phyloP scores from a whole-genome alignment of 2,329 filamentous ascomycete genomes.

The Ophiosphaerella herpotricha region DNA sequence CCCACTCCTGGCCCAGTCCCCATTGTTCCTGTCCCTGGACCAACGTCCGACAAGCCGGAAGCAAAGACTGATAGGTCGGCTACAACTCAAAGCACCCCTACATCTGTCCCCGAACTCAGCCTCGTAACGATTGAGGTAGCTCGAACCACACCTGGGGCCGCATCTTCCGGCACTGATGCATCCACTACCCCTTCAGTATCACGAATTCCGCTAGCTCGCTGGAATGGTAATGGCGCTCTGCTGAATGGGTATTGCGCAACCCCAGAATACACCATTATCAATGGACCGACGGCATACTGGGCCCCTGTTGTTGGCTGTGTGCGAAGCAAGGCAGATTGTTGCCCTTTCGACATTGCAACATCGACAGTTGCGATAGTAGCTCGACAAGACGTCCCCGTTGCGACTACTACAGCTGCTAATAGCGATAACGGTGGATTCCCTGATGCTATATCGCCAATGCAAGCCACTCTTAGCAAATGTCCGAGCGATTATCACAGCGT shows the following conservation, averaged over 20 bases:
- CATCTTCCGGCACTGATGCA: neutral
- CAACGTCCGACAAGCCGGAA: slow-evolving; percentile 3
- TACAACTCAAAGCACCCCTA: slow-evolving; percentile 2
- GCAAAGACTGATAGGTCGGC: neutral
- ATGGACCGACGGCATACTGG: slow-evolving; percentile 20
- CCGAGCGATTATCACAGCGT: slow-evolving; percentile 19
- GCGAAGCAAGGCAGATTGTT: slow-evolving; percentile 16
- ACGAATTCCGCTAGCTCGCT: slow-evolving; percentile 11
- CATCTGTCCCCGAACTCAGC: slow-evolving; percentile 13
- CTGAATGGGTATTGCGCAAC: slow-evolving; percentile 19
- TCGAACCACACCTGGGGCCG: slow-evolving; percentile 1
- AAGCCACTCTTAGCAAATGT: slow-evolving; percentile 13
- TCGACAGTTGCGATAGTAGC: neutral
- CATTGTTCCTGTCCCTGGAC: neutral
- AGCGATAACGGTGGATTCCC: slow-evolving; percentile 13
- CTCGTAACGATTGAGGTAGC: slow-evolving; percentile 11
- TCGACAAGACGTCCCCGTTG: neutral
- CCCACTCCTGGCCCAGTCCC: slow-evolving; percentile 1
- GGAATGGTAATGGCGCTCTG: slow-evolving; percentile 11
- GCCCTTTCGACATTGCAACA: slow-evolving; percentile 13
- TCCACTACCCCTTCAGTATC: slow-evolving; percentile 2
- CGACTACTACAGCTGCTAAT: neutral
- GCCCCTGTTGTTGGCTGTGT: slow-evolving; percentile 19
- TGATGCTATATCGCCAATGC: slow-evolving; percentile 6
- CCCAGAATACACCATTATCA: slow-evolving; percentile 15